Base-by-base conservation (phyloP, 73 alveolate genomes). In the Paramecium octaurelia region DNA sequence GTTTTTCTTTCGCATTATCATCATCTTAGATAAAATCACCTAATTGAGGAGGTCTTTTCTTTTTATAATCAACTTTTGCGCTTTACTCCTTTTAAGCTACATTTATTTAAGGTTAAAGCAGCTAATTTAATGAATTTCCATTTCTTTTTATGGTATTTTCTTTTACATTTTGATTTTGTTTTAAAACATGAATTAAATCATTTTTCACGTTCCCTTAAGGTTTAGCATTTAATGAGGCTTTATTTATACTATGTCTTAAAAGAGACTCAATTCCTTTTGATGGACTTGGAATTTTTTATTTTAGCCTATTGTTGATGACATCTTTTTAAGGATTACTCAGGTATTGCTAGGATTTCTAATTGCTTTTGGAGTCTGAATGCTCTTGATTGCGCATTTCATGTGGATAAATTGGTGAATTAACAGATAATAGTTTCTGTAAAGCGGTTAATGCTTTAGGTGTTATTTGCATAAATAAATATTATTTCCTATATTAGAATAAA, bases 361-460 rank as follows among this genome's bases (percentile, higher is more conserved):
- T 27, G 46, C 44, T 64, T 64, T 64, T 23, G 5, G 84, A 64
- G 6, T 64, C 84, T 31, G 84, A 64, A 0, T 64, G 84, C 9
- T 64, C 84, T 5, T 64, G 24, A 34, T 64, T 64, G 2, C 46
- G 21, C 31, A 31, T 64, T 7, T 64, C 84, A 27, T 64, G 7
- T 27, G 50, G 14, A 24, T 64, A 4, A 12, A 64, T 64, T 64
- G 84, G 84, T 12, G 84, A 64, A 64, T 64, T 64, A 27, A 64
- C 54, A 3, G 84, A 64, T 64, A 64, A 27, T 27, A 64, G 48
- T 64, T 64, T 64, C 27, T 64, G 48, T 64, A 64, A 64, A 64
- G 84, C 84, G 12, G 84, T 64, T 64, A 64, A 64, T 64, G 84
- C 84, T 64, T 64, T 64, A 27, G 84, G 84, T 31, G 84, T 64